phyloP scores from a whole-genome alignment of 177 flowering plant species.

The Tripterygium wilfordii region DNA sequence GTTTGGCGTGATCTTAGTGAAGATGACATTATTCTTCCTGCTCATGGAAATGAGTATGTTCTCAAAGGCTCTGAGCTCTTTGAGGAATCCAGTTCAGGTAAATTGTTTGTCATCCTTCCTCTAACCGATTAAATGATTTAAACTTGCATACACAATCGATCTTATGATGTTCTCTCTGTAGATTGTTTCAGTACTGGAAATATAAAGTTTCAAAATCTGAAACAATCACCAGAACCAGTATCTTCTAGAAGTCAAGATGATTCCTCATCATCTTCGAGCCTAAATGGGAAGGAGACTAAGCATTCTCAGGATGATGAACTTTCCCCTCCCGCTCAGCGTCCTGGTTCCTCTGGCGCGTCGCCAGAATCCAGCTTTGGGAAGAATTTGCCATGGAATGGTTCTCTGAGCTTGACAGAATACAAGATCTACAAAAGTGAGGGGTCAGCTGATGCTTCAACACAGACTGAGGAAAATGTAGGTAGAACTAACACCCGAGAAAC shows the following conservation, averaged over 20 bases:
- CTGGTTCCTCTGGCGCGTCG: slow-evolving; percentile 46
- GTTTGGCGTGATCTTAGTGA: slow-evolving; percentile 94
- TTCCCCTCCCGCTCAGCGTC: slow-evolving; percentile 45
- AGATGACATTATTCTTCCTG: slow-evolving; percentile 81
- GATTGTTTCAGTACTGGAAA: slow-evolving; percentile 38
- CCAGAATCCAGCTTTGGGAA: slow-evolving; percentile 50
- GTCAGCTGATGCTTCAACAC: slow-evolving; percentile 88
- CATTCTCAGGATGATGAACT: slow-evolving; percentile 60
- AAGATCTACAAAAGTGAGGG: slow-evolving; percentile 51
- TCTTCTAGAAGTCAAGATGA: slow-evolving; percentile 63
- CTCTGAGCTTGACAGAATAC: slow-evolving; percentile 61
- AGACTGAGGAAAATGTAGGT: slow-evolving; percentile 60
- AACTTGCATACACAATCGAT: no score
- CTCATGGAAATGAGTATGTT: slow-evolving; percentile 82
- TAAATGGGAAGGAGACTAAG: slow-evolving; percentile 50
- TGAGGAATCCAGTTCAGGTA: slow-evolving; percentile 72
- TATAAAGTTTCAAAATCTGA: slow-evolving; percentile 35
- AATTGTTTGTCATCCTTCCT: neutral
- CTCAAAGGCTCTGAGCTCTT: slow-evolving; percentile 95
- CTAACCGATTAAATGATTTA: neutral
- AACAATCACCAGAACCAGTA: slow-evolving; percentile 49
- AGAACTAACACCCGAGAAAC: slow-evolving; percentile 40
- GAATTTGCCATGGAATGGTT: slow-evolving; percentile 37
- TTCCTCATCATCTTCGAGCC: slow-evolving; percentile 64
- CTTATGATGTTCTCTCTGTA: slow-evolving; percentile 20